Evolutionary conservation across 129 eudicot species (phyloP).

Genomic region (Glebionis coronaria): DNA sequence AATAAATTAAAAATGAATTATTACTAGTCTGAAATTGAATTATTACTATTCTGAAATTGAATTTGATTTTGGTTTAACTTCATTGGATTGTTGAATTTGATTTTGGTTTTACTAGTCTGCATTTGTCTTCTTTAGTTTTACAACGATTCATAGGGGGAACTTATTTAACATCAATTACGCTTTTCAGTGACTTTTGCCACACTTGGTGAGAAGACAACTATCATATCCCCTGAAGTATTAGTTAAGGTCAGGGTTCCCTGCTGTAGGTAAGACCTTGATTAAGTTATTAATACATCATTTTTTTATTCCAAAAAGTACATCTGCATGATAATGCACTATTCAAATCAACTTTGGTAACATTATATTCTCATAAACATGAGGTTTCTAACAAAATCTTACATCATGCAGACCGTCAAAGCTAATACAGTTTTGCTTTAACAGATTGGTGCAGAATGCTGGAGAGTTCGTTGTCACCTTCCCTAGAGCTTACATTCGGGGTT

Average conservation of each 20-base stretch:
- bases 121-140: neutral
- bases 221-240: constrained; percentile 92
- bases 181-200: constrained; percentile 71
- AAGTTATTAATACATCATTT: neutral
- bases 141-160: neutral
- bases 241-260: constrained; percentile 80
- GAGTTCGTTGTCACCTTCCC: constrained; percentile 97
- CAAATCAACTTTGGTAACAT: constrained; percentile 1
- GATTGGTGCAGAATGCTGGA: constrained; percentile 89
- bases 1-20: too few relatives aligned
- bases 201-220: constrained; percentile 89
- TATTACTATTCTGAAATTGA: too few relatives aligned
- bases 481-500: constrained; percentile 95
- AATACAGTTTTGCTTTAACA: constrained; percentile 26
- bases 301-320: neutral
- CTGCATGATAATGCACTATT: neutral
- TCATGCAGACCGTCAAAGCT: constrained; percentile 11
- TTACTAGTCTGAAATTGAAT: too few relatives aligned
- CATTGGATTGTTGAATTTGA: too few relatives aligned
- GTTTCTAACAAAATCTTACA: neutral
- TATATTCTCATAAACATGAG: neutral
- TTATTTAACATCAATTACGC: neutral
- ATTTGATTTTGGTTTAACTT: too few relatives aligned
- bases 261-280: constrained; percentile 55
- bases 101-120: too few relatives aligned